Evolutionary conservation across 1,139 yeast species (phyloP), one percentile per base, ranked within the genome.

Genomic region (Waltiozyma sp.): DNA sequence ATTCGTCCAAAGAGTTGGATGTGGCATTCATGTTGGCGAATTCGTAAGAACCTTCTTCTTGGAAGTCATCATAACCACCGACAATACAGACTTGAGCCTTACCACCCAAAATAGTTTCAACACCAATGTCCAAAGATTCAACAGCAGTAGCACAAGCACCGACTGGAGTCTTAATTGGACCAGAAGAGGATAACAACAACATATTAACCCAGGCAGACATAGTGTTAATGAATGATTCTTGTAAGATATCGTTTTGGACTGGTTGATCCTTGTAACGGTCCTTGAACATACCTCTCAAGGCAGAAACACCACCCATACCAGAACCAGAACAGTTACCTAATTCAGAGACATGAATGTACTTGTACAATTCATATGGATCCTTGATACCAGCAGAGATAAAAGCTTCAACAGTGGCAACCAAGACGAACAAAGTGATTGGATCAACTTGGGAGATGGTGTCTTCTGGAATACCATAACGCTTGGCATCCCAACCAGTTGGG

Each of bases 151-250:
- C 98, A 75, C 98, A 91, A 40, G 98, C 98, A 71, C 96, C 98
- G 47, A 91, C 98, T 45, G 98, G 97, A 28, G 98, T 91, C 76
- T 89, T 89, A 65, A 89, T 88, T 49, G 98, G 98, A 69, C 98
- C 98, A 48, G 96, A 86, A n/a, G 97, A 83, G 21, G 97, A 89
- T 52, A 91, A 73, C 64, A 91, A 73, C 73, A 91, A 76, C 98
- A 91, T 91, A 62, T 91, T 91, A 54, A 91, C 96, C 98, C 98
- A 91, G 50, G 98, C 98, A 54, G 96, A 77, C 97, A 91, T 91
- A 47, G 98, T 91, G 74, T 91, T 91, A 70, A 93, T 88, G 69
- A 91, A 91, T 46, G 98, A 89, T 68, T 91, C 98, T 70, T 89
- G 98, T 58, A 91, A 73, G 56, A 91, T 83, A 68, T 91, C 98